A percentile compares a stretch with the other conserved stretches of the same genome.
Evolutionary conservation across 768 basidiomycete genomes (phyloP).

Genomic region (Lactarius tabidus): DNA sequence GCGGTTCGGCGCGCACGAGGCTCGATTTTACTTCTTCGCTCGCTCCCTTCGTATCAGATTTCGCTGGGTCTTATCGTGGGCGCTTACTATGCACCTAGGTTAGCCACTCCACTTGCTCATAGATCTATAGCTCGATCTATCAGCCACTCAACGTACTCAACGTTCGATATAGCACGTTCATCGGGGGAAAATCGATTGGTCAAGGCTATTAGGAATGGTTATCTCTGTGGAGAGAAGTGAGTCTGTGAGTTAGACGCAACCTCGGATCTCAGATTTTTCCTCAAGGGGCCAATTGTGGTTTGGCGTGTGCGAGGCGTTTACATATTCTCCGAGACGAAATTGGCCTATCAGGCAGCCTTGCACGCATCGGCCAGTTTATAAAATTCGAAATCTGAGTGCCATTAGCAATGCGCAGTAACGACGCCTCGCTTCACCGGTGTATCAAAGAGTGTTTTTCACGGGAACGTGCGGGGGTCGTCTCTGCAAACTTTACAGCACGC

Average conservation of each 20-base stretch:
- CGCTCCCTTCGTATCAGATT: neutral
- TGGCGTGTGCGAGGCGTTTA: neutral
- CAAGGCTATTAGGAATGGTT: neutral
- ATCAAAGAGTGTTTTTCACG: neutral
- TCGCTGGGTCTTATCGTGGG: neutral
- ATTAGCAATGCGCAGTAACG: neutral
- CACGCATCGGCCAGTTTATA: neutral
- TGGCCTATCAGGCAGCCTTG: neutral
- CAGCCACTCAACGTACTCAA: neutral
- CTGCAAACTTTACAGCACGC: neutral
- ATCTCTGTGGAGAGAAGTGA: neutral
- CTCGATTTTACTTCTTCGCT: neutral
- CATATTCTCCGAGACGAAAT: neutral
- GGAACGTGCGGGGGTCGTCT: neutral
- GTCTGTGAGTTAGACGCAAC: neutral
- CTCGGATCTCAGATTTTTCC: neutral
- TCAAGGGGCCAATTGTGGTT: neutral
- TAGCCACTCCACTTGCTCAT: neutral
- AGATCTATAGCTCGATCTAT: neutral
- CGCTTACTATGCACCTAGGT: neutral
- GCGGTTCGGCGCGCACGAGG: neutral
- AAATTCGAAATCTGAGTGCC: neutral
- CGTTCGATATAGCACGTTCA: neutral
- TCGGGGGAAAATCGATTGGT: neutral
- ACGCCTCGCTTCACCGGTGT: neutral